These are phyloP conservation scores for Ephemerocybe angulata DNA, from an alignment of 768 basidiomycete genomes.

Conservation along the genomic window DNA sequence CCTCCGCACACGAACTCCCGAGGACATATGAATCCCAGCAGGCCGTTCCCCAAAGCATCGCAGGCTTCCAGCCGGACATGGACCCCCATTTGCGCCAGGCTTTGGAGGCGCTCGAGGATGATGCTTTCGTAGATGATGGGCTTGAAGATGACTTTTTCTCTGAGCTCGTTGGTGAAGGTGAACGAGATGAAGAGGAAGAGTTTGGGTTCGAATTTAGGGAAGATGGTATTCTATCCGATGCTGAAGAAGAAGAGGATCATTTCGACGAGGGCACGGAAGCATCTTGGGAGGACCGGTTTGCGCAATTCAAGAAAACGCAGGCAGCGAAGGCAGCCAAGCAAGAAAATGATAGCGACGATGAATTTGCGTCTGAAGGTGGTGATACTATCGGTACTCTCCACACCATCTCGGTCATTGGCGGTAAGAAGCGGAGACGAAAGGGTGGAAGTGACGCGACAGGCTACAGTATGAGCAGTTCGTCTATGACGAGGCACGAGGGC, in stretches of 20 bases:
- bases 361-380: slow-evolving; percentile 60
- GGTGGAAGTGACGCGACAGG: slow-evolving; percentile 84
- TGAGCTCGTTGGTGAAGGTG: slow-evolving; percentile 68
- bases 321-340: slow-evolving; percentile 34
- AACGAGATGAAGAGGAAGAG: slow-evolving; percentile 57
- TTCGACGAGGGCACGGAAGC: not conserved
- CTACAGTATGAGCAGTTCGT: slow-evolving; percentile 96
- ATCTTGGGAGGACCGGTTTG: slow-evolving; percentile 76
- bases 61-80: slow-evolving; percentile 94
- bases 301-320: slow-evolving; percentile 73
- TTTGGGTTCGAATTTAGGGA: slow-evolving; percentile 68
- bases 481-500: slow-evolving; percentile 90
- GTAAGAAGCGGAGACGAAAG: slow-evolving; percentile 68
- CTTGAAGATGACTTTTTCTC: slow-evolving; percentile 75
- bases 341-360: slow-evolving; percentile 44
- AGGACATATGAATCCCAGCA: slow-evolving; percentile 73
- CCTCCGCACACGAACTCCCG: slow-evolving; percentile 72
- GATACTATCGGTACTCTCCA: slow-evolving; percentile 83
- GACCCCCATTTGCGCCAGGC: slow-evolving; percentile 92
- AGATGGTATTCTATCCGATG: slow-evolving; percentile 27
- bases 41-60: slow-evolving; percentile 74
- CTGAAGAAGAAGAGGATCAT: slow-evolving; percentile 18
- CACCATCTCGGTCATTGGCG: slow-evolving; percentile 71
- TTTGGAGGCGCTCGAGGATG: slow-evolving; percentile 92
- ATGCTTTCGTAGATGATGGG: slow-evolving; percentile 83